phyloP scores from a whole-genome alignment of 345 rosid species.

The Theobroma cacao region DNA sequence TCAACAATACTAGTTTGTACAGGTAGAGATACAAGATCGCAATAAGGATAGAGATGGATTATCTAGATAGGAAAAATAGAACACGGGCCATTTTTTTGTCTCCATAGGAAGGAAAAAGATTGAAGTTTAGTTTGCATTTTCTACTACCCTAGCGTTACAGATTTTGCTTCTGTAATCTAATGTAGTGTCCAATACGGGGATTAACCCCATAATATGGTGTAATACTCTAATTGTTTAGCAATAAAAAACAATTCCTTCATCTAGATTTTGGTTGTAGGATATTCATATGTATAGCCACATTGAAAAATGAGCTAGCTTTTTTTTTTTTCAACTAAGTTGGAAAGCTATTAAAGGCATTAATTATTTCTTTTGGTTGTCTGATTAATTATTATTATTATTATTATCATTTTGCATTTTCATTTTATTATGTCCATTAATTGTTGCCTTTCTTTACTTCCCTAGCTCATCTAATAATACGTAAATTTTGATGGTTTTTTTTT shows the following conservation, averaged over 20 bases:
- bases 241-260: not conserved
- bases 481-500: no score
- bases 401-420: no score
- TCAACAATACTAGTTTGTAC: not conserved
- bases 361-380: no score
- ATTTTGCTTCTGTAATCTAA: not conserved
- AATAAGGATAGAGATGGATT: not conserved
- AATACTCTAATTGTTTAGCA: not conserved
- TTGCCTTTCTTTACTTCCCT: no score
- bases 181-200: constrained; percentile 3
- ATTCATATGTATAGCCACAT: no score
- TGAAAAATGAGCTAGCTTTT: no score
- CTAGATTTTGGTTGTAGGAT: not conserved
- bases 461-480: no score
- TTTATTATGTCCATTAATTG: no score
- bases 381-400: no score
- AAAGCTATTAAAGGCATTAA: no score
- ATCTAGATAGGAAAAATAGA: not conserved
- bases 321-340: no score
- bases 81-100: not conserved
- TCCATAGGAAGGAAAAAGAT: not conserved
- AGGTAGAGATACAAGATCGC: constrained; percentile 8
- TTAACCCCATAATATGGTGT: constrained; percentile 4
- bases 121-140: not conserved
- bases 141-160: not conserved